phyloP scores from a whole-genome alignment of 805 yeast genomes.

The Ogataea parapolymorpha region DNA sequence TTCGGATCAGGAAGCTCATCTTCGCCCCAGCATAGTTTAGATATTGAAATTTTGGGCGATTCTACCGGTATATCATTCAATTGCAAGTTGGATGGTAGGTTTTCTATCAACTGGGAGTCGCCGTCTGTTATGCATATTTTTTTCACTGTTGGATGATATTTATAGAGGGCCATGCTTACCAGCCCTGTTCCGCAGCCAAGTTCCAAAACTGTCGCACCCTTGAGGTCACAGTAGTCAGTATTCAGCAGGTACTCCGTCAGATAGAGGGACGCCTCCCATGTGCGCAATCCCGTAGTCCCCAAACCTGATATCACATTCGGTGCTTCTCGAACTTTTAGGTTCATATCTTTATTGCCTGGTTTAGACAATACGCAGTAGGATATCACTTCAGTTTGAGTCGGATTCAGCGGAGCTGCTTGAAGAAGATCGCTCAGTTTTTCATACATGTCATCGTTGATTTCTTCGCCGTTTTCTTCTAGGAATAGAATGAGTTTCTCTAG shows the following conservation, averaged over 20 bases:
- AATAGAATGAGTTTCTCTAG: slow-evolving; percentile 39
- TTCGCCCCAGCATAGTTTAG: slow-evolving; percentile 59
- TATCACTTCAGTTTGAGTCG: slow-evolving; percentile 39
- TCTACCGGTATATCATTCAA: slow-evolving; percentile 37
- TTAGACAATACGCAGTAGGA: slow-evolving; percentile 32
- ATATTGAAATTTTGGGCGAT: slow-evolving; percentile 26
- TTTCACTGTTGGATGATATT: slow-evolving; percentile 17
- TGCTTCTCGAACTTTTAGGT: slow-evolving; percentile 47
- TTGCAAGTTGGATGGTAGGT: slow-evolving; percentile 41
- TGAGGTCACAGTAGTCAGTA: slow-evolving; percentile 14
- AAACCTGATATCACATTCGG: slow-evolving; percentile 63
- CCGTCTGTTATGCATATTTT: slow-evolving; percentile 63
- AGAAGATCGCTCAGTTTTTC: slow-evolving; percentile 39
- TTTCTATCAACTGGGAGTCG: slow-evolving; percentile 50
- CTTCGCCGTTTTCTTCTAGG: slow-evolving; percentile 31
- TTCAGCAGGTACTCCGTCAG: slow-evolving; percentile 49
- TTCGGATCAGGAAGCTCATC: slow-evolving; percentile 37
- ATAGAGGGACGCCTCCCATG: slow-evolving; percentile 90
- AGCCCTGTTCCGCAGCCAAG: slow-evolving; percentile 91
- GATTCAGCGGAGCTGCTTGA: slow-evolving; percentile 30
- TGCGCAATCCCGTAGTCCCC: slow-evolving; percentile 87
- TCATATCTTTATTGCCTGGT: slow-evolving; percentile 4
- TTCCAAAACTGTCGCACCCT: slow-evolving; percentile 50
- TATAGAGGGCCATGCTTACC: slow-evolving; percentile 50
- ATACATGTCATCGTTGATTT: slow-evolving; percentile 41